A percentile compares a stretch with the other conserved stretches of the same genome.
Conservation (phyloP, 257 asterid genomes). For the Schizonepeta tenuifolia region DNA sequence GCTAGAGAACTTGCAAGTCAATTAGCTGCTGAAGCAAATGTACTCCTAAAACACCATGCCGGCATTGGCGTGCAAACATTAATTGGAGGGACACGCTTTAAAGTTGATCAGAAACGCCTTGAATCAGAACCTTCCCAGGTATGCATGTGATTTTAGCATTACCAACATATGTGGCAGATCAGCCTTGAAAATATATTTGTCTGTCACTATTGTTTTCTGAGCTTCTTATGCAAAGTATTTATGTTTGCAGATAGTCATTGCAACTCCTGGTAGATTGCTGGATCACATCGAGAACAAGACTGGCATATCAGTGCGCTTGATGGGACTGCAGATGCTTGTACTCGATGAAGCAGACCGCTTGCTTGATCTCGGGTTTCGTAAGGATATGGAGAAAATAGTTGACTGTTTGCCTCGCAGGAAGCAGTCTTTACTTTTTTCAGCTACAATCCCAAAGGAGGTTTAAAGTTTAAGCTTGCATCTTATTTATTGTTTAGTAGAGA, state of each 20-base stretch:
- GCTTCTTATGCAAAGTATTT: slow-evolving; percentile 23
- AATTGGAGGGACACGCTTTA: slow-evolving; percentile 92
- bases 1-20: slow-evolving; percentile 98
- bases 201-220: slow-evolving; percentile 5
- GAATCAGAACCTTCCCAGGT: slow-evolving; percentile 86
- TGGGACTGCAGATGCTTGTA: slow-evolving; percentile 89
- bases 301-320: slow-evolving; percentile 79
- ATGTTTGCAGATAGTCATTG: slow-evolving; percentile 77
- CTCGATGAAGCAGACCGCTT: slow-evolving; percentile 94
- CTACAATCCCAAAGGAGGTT: slow-evolving; percentile 94
- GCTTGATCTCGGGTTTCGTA: slow-evolving; percentile 85
- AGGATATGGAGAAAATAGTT: slow-evolving; percentile 86
- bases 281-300: slow-evolving; percentile 97
- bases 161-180: neutral
- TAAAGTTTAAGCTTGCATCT: slow-evolving; percentile 26
- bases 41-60: slow-evolving; percentile 82
- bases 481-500: neutral
- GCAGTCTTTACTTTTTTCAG: slow-evolving; percentile 84
- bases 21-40: slow-evolving; percentile 90
- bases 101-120: slow-evolving; percentile 75
- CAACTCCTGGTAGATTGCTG: slow-evolving; percentile 95
- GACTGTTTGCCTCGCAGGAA: slow-evolving; percentile 93
- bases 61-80: slow-evolving; percentile 85
- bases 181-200: neutral
- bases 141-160: slow-evolving; percentile 13